A percentile compares a stretch with the other conserved stretches of the same genome.
Conservation (phyloP, 1,284 basidiomycete genomes). For the Cryptococcus sp. region DNA sequence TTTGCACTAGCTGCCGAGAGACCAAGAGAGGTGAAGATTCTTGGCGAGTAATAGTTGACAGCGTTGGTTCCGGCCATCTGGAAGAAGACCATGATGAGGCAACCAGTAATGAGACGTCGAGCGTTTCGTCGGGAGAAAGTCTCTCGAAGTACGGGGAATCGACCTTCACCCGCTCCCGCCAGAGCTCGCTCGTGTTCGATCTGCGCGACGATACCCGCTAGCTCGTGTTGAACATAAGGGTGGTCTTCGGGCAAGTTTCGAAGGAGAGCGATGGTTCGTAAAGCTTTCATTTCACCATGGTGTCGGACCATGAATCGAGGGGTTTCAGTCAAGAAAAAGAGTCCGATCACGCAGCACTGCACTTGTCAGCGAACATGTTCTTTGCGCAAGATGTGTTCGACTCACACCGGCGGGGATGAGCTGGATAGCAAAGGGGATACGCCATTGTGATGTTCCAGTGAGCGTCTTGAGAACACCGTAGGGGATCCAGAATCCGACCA, state of each 20-base stretch:
- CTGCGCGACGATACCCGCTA: conserved; percentile 23
- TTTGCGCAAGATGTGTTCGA: not conserved
- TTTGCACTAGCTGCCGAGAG: conserved; percentile 39
- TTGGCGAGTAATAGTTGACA: conserved; percentile 28
- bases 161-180: not conserved
- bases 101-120: conserved; percentile 7
- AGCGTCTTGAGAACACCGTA: conserved; percentile 50
- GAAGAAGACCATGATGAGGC: conserved; percentile 16
- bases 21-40: conserved; percentile 37
- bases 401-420: conserved; percentile 51
- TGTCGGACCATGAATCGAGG: conserved; percentile 38
- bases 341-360: conserved; percentile 32
- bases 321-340: conserved; percentile 50
- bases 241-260: conserved; percentile 46
- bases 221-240: conserved; percentile 47
- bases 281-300: conserved; percentile 42
- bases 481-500: conserved; percentile 50
- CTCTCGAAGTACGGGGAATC: not conserved
- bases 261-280: conserved; percentile 46
- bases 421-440: conserved; percentile 53
- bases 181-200: conserved; percentile 14
- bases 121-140: conserved; percentile 8
- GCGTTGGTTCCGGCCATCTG: conserved; percentile 33
- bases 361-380: not conserved
- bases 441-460: conserved; percentile 48